These are phyloP conservation scores for Holtermannia corniformis DNA, from an alignment of 768 basidiomycete genomes.

Conservation along the genomic window DNA sequence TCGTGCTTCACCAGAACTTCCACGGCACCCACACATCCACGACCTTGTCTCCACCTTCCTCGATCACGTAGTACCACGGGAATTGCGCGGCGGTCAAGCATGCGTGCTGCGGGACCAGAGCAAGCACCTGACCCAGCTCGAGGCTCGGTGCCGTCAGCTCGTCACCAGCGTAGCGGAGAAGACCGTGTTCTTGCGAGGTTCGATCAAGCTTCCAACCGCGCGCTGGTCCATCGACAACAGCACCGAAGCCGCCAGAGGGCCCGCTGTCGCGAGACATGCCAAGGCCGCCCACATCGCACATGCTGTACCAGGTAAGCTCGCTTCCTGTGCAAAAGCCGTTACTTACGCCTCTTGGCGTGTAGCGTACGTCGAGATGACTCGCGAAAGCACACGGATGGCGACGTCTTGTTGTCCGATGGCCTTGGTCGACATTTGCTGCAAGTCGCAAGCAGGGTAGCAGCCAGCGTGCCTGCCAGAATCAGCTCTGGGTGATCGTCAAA, in stretches of 20 bases:
- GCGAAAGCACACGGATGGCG: slow-evolving; percentile 59
- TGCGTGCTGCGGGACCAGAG: slow-evolving; percentile 76
- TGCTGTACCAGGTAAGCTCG: slow-evolving; percentile 36
- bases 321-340: slow-evolving; percentile 40
- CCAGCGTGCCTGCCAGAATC: slow-evolving; percentile 27
- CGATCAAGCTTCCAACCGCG: slow-evolving; percentile 39
- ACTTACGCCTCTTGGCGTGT: slow-evolving; percentile 47
- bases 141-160: slow-evolving; percentile 25
- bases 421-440: slow-evolving; percentile 70
- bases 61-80: slow-evolving; percentile 77
- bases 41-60: slow-evolving; percentile 45
- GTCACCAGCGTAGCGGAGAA: slow-evolving; percentile 42
- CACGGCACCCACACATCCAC: slow-evolving; percentile 75
- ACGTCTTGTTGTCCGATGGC: slow-evolving; percentile 53
- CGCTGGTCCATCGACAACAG: slow-evolving; percentile 58
- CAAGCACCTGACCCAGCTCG: slow-evolving; percentile 54
- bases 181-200: slow-evolving; percentile 58
- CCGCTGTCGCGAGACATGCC: slow-evolving; percentile 84
- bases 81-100: slow-evolving; percentile 71
- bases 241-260: slow-evolving; percentile 60
- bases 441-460: slow-evolving; percentile 69
- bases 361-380: slow-evolving; percentile 71
- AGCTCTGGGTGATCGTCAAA: not conserved
- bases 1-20: slow-evolving; percentile 87
- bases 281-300: slow-evolving; percentile 74